Evolutionary conservation across 192 early-diverging fungal genomes (phyloP), one percentile per base, ranked within the genome.

Genomic region (Backusella australiensis): DNA sequence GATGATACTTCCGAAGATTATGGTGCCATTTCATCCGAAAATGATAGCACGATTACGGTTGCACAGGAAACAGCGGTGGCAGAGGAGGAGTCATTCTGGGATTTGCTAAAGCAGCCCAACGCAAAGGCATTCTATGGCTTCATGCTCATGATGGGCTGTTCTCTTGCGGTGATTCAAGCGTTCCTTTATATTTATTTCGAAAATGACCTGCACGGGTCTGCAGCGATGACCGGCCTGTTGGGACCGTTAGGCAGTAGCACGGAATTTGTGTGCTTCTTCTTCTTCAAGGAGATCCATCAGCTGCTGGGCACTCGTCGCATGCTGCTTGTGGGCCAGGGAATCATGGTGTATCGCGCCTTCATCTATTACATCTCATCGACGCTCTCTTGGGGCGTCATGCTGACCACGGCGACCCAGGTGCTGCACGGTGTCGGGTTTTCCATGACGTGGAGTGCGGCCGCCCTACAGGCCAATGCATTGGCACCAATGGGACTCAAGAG

Each of bases 391-490:
- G 76, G 76, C 8, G 76, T 63, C 1, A 66, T 70, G 63, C 14
- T 77, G 21, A 71, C 70, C 1, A 77, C 76, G 1, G 19, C 49
- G 2, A 77, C 69, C 5, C 76, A 77, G 19, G 26, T 77, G 4
- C 23, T 71, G 14, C 76, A 77, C 35, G 76, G 76, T 67, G 46
- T 46, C 23, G 49, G 53, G 4, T 75, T 74, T 44, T 74, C 78
- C 0, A 69, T 75, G 66, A 74, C 53, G 6, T 79, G 73, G 78
- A 75, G 65, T 67, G 72, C 78, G 4, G 73, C 65, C 4, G 78
- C 74, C 17, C 32, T 79, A 53, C 78, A 79, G 23, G 78, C 78
- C 7, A 67, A 79, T 63, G 66, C 23, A 29, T 38, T 79, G 19
- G 78, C 78, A 0, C 78, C 78, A 3, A 12, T 7, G 0, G 49